These are phyloP conservation scores for Aethionema arabicum DNA, from an alignment of 345 rosid species.

Conservation along the genomic window DNA sequence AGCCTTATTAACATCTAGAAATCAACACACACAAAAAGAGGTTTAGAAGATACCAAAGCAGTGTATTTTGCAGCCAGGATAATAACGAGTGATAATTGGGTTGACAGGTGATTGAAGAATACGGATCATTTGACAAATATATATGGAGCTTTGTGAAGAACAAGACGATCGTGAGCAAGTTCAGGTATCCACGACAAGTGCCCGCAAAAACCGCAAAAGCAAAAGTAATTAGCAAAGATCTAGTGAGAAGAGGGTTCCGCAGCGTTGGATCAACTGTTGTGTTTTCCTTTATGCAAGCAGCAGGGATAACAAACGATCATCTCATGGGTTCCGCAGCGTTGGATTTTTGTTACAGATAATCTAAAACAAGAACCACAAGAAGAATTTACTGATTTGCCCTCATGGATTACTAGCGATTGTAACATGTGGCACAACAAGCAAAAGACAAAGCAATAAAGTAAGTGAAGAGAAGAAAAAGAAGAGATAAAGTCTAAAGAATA, in stretches of 20 bases:
- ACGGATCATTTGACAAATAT: conserved; percentile 79
- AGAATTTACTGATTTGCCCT: conserved; percentile 94
- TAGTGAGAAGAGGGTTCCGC: conserved; percentile 87
- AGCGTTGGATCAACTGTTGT: conserved; percentile 73
- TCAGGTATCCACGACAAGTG: conserved; percentile 82
- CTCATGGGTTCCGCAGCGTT: no score
- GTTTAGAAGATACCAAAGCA: no score
- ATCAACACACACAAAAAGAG: no score
- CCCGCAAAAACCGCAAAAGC: conserved; percentile 83
- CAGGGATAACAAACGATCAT: conserved; percentile 77
- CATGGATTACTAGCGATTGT: conserved; percentile 78
- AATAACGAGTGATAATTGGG: conserved; percentile 27
- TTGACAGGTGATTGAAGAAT: conserved; percentile 71
- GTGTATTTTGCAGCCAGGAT: neutral
- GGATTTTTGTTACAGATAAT: conserved; percentile 36
- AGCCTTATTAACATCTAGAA: neutral
- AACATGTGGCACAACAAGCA: conserved; percentile 67
- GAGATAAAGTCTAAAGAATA: conserved; percentile 12
- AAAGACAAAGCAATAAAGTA: conserved; percentile 38
- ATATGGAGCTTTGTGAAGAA: conserved; percentile 87
- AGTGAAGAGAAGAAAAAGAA: no score
- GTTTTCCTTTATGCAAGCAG: conserved; percentile 83
- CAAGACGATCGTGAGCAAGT: conserved; percentile 69
- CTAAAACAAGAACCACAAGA: conserved; percentile 64
- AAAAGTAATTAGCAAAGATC: conserved; percentile 79